Conservation (phyloP, 2,329 filamentous ascomycete genomes). For the Epichloe bromicola region DNA sequence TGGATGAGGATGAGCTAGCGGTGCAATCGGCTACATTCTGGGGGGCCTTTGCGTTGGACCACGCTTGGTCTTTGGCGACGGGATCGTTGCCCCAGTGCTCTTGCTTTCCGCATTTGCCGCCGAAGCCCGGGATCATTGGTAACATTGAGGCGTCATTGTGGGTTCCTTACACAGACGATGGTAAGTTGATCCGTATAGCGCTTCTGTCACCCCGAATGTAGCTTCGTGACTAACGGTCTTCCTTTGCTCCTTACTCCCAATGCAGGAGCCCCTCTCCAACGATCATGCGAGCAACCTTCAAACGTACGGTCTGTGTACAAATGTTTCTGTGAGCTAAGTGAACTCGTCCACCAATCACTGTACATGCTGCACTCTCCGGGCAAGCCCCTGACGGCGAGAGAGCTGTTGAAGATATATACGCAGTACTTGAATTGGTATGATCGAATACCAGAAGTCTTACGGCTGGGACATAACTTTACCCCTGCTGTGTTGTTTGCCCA, state of each 20-base stretch:
- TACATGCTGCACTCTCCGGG: slow-evolving; percentile 62
- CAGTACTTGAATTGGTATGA: slow-evolving; percentile 63
- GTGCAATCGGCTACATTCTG: slow-evolving; percentile 48
- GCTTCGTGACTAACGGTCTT: not conserved
- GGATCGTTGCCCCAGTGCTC: slow-evolving; percentile 49
- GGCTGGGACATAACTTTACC: slow-evolving; percentile 55
- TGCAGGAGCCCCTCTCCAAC: slow-evolving; percentile 37
- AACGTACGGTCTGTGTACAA: slow-evolving; percentile 57
- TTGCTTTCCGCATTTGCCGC: slow-evolving; percentile 39
- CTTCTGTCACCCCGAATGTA: not conserved
- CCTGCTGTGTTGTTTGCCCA: slow-evolving; percentile 62
- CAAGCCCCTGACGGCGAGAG: slow-evolving; percentile 48
- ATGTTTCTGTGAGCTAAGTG: slow-evolving; percentile 58
- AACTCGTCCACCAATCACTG: slow-evolving; percentile 59
- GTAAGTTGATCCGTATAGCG: slow-evolving; percentile 19
- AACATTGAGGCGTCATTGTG: slow-evolving; percentile 47
- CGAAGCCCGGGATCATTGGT: slow-evolving; percentile 46
- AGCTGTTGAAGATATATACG: slow-evolving; percentile 50
- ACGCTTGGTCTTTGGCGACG: slow-evolving; percentile 53
- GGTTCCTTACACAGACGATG: slow-evolving; percentile 46
- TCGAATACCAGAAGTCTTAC: slow-evolving; percentile 48
- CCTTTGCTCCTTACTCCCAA: not conserved
- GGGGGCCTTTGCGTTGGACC: slow-evolving; percentile 51
- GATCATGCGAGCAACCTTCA: slow-evolving; percentile 47
- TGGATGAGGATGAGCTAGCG: slow-evolving; percentile 42